Percentiles rank a stretch among this genome's conserved stretches.
phyloP scores from a whole-genome alignment of 1,284 basidiomycete species.

The Rhodotorula sp. region DNA sequence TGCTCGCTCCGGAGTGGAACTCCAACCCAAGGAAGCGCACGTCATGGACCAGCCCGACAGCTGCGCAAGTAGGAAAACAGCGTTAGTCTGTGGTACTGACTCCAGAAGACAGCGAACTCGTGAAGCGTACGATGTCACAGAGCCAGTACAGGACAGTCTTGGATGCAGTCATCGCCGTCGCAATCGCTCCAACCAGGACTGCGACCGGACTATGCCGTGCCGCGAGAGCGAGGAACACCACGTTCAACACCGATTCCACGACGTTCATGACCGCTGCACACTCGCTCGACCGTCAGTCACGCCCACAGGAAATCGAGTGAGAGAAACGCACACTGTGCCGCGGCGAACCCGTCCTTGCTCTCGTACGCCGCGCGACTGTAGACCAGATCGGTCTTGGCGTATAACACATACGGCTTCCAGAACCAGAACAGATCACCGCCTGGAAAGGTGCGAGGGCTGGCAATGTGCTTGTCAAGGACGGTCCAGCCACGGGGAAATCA shows the following conservation, averaged over 20 bases:
- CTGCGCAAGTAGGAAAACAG: neutral
- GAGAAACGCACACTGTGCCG: slow-evolving; percentile 56
- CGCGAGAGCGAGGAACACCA: slow-evolving; percentile 68
- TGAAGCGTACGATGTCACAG: slow-evolving; percentile 7
- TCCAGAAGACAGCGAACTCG: neutral
- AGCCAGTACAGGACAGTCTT: slow-evolving; percentile 41
- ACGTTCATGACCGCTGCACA: slow-evolving; percentile 68
- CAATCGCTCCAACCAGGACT: slow-evolving; percentile 70
- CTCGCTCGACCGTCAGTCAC: slow-evolving; percentile 54
- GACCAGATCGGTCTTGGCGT: slow-evolving; percentile 70
- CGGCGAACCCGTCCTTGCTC: slow-evolving; percentile 71
- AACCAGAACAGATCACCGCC: slow-evolving; percentile 85
- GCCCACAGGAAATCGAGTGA: neutral
- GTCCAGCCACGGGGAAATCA: too few relatives aligned
- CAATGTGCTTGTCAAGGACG: slow-evolving; percentile 49
- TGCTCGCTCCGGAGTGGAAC: too few relatives aligned
- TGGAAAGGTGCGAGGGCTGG: slow-evolving; percentile 25
- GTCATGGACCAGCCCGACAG: slow-evolving; percentile 19
- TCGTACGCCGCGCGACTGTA: slow-evolving; percentile 69
- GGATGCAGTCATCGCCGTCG: slow-evolving; percentile 61
- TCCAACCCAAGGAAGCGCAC: neutral
- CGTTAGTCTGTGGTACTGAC: too few relatives aligned
- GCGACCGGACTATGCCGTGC: slow-evolving; percentile 59
- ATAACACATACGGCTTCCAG: slow-evolving; percentile 62
- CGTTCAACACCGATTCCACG: slow-evolving; percentile 72